Conservation (phyloP, 2,329 filamentous ascomycete genomes). For the Exserohilum rostratum region DNA sequence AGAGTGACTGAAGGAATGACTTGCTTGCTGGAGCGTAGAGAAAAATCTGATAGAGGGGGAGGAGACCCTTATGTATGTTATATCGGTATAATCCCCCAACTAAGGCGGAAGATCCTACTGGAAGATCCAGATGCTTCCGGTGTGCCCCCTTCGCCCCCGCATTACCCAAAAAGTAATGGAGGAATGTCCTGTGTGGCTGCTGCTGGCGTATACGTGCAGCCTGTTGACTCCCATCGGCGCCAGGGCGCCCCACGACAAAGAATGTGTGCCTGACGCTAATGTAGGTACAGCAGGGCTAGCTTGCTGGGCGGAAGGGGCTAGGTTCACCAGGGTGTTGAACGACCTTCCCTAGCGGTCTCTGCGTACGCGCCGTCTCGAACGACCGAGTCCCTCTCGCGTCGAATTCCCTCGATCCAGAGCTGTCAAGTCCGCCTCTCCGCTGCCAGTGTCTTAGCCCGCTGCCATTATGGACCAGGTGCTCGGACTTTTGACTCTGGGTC, state of each 20-base stretch:
- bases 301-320: constrained; percentile 6
- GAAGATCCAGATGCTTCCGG: constrained; percentile 11
- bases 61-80: constrained; percentile 23
- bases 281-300: constrained; percentile 24
- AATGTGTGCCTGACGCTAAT: constrained; percentile 23
- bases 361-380: background rate
- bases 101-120: background rate
- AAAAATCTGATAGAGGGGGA: constrained; percentile 9
- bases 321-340: constrained; percentile 7
- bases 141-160: constrained; percentile 12
- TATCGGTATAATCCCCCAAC: background rate
- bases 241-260: constrained; percentile 13
- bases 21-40: constrained; percentile 27
- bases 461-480: background rate
- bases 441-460: constrained; percentile 4
- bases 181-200: constrained; percentile 13
- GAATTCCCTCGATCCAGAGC: constrained; percentile 1
- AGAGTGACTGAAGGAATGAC: constrained; percentile 28
- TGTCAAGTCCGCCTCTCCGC: background rate
- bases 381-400: background rate
- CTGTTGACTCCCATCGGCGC: constrained; percentile 2
- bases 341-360: constrained; percentile 3
- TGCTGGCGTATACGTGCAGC: constrained; percentile 10
- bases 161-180: constrained; percentile 12
- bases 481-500: background rate